Evolutionary conservation across 2,329 filamentous ascomycete species (phyloP).

Genomic region (Colletotrichum kahawae): DNA sequence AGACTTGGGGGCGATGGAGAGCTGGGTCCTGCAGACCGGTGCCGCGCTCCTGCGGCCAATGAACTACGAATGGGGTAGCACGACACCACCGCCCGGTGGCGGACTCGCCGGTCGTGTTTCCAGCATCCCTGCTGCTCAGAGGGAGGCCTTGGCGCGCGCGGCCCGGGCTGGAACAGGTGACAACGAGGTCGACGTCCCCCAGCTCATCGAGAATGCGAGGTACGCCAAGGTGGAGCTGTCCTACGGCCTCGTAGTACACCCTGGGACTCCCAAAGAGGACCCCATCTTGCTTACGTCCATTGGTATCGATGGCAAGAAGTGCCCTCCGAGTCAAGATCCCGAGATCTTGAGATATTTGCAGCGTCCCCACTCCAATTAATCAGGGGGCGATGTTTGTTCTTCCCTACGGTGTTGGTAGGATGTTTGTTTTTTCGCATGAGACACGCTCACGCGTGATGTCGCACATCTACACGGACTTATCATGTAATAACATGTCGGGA

Average conservation of each 20-base stretch:
- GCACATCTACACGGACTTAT: background rate
- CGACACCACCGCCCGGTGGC: conserved; percentile 6
- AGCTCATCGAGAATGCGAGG: conserved; percentile 15
- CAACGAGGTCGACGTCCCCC: conserved; percentile 20
- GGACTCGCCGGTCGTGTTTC: conserved; percentile 18
- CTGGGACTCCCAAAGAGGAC: conserved; percentile 43
- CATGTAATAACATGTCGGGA: background rate
- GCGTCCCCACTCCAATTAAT: background rate
- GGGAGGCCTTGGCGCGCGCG: conserved; percentile 21
- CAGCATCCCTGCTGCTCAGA: conserved; percentile 26
- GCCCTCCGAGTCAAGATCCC: conserved; percentile 46
- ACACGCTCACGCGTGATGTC: background rate
- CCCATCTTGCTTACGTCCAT: conserved; percentile 36
- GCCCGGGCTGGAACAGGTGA: conserved; percentile 1
- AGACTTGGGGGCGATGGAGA: conserved; percentile 20
- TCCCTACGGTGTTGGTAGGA: background rate
- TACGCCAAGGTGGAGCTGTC: conserved; percentile 5
- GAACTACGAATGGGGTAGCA: conserved; percentile 28
- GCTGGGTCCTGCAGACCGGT: conserved; percentile 28
- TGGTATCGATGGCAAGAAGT: conserved; percentile 26
- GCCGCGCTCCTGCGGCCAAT: conserved; percentile 23
- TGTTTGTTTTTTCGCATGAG: background rate
- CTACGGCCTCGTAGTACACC: conserved; percentile 41
- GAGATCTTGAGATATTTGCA: conserved; percentile 29
- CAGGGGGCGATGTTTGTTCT: background rate